Conservation (phyloP, 2,329 filamentous ascomycete genomes). For the Penicillium sp. region DNA sequence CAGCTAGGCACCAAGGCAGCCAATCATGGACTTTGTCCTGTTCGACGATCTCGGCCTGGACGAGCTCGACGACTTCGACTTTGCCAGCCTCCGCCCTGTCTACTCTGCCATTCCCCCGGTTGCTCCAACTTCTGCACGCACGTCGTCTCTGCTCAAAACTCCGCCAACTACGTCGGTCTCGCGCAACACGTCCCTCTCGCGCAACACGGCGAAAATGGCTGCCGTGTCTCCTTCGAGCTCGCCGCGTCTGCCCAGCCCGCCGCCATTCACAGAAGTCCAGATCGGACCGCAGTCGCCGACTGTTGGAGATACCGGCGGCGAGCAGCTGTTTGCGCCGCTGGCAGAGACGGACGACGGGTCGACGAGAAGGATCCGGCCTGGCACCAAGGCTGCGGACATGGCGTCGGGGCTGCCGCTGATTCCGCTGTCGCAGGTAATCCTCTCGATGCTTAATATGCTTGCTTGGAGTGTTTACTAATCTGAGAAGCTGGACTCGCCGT, state of each 20-base stretch:
- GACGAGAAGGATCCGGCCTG: constrained; percentile 81
- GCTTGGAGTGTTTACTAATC: too few species aligned
- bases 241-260: constrained; percentile 88
- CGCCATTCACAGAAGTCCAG: constrained; percentile 91
- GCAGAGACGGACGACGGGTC: constrained; percentile 67
- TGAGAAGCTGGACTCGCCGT: constrained; percentile 95
- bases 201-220: constrained; percentile 26
- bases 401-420: constrained; percentile 84
- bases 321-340: constrained; percentile 36
- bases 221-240: constrained; percentile 63
- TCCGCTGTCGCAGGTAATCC: constrained; percentile 70
- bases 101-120: constrained; percentile 27
- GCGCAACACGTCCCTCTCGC: too few species aligned
- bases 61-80: constrained; percentile 15
- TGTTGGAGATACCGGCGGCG: constrained; percentile 58
- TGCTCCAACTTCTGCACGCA: constrained; percentile 23
- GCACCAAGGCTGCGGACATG: constrained; percentile 90
- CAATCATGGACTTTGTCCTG: constrained; percentile 11
- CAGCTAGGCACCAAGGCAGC: constrained; percentile 3
- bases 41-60: constrained; percentile 12
- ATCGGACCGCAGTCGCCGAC: constrained; percentile 74
- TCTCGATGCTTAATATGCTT: neutral
- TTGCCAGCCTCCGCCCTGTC: constrained; percentile 1
- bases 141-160: neutral
- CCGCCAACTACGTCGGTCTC: constrained; percentile 7